Conservation (phyloP, 768 basidiomycete species). For the Tricholoma matsutake region DNA sequence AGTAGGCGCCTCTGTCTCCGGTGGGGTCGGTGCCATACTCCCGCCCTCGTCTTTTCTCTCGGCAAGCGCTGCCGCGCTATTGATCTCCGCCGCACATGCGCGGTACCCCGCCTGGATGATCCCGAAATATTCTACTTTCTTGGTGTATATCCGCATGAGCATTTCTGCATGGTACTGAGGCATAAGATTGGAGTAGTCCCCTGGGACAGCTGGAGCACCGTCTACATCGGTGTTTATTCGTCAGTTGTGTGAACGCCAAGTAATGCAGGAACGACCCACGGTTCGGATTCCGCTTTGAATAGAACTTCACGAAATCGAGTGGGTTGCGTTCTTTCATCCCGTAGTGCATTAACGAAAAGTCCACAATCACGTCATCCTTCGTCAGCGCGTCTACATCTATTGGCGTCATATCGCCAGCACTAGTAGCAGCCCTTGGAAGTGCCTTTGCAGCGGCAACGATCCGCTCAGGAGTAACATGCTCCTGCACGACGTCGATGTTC, state of each 20-base stretch:
- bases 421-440: slow-evolving; percentile 10
- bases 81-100: slow-evolving; percentile 29
- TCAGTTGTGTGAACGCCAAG: too few species aligned
- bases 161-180: slow-evolving; percentile 68
- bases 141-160: slow-evolving; percentile 67
- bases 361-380: slow-evolving; percentile 58
- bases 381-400: slow-evolving; percentile 34
- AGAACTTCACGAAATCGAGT: slow-evolving; percentile 66
- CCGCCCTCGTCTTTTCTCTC: neutral
- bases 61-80: neutral
- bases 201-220: slow-evolving; percentile 41
- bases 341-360: slow-evolving; percentile 66
- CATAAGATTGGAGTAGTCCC: slow-evolving; percentile 63
- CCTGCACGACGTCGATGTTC: slow-evolving; percentile 30
- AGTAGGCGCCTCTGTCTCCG: slow-evolving; percentile 34
- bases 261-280: slow-evolving; percentile 36
- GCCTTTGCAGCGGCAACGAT: slow-evolving; percentile 44
- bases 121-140: slow-evolving; percentile 52
- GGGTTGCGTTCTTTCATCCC: slow-evolving; percentile 74
- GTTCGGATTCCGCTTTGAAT: slow-evolving; percentile 60
- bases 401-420: slow-evolving; percentile 15
- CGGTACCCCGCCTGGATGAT: slow-evolving; percentile 71
- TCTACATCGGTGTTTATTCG: slow-evolving; percentile 27
- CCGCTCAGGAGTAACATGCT: slow-evolving; percentile 36
- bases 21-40: slow-evolving; percentile 26